Percentiles rank a stretch among this genome's conserved stretches.
Conservation (phyloP, 352 stramenopile species). For the Plasmopara viticola region DNA sequence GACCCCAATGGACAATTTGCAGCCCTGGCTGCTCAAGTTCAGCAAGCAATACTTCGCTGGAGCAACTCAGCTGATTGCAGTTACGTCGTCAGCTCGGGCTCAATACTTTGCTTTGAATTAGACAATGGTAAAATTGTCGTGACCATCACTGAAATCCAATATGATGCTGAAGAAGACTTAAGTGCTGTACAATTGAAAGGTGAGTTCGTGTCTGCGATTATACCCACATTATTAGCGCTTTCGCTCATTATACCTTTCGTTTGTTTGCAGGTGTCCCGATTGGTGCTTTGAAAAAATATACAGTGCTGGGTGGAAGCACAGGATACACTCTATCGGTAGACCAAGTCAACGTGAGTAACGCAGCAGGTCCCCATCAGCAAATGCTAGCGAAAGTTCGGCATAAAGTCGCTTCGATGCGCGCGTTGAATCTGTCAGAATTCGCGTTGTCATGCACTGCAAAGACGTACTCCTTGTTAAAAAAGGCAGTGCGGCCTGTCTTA, state of each 20-base stretch:
- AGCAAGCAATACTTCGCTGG: conserved; percentile 33
- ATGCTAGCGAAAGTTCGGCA: conserved; percentile 19
- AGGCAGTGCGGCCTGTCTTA: conserved; percentile 44
- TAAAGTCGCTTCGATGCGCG: neutral
- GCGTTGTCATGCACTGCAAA: conserved; percentile 37
- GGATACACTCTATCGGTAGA: conserved; percentile 24
- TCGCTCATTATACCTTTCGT: conserved; percentile 3
- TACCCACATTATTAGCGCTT: neutral
- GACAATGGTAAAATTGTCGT: conserved; percentile 16
- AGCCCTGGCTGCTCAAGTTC: conserved; percentile 11
- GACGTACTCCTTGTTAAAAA: conserved; percentile 37
- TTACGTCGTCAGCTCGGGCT: conserved; percentile 28
- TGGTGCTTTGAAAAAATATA: conserved; percentile 53
- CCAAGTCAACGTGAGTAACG: conserved; percentile 31
- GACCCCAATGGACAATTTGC: conserved; percentile 1
- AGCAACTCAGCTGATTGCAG: conserved; percentile 11
- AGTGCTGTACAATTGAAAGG: conserved; percentile 43
- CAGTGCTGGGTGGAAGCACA: conserved; percentile 34
- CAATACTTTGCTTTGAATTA: conserved; percentile 20
- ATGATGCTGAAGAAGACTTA: conserved; percentile 35
- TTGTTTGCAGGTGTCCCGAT: conserved; percentile 36
- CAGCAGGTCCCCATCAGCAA: conserved; percentile 16
- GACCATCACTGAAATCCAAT: conserved; percentile 34
- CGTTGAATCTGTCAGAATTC: conserved; percentile 21
- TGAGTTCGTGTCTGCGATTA: conserved; percentile 9